Conservation (phyloP, 805 yeast species). For the Pichia pseudocactophila region DNA sequence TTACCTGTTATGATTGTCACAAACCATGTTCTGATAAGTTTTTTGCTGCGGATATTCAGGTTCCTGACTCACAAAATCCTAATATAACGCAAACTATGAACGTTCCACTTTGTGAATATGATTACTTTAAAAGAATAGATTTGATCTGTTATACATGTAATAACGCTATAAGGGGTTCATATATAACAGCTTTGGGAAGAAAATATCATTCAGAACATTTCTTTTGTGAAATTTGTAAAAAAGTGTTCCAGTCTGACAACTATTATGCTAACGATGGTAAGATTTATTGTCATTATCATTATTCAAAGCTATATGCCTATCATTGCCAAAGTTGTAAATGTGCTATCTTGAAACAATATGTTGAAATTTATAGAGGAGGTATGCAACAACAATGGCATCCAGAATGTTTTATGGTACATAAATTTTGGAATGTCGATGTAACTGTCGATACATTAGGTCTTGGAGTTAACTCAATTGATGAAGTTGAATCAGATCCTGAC, state of each 20-base stretch:
- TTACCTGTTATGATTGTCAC: slow-evolving; percentile 79
- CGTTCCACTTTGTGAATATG: slow-evolving; percentile 79
- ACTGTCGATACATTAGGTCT: slow-evolving; percentile 50
- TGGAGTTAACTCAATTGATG: slow-evolving; percentile 18
- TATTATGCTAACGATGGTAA: slow-evolving; percentile 80
- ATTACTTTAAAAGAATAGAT: slow-evolving; percentile 78
- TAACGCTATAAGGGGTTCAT: slow-evolving; percentile 80
- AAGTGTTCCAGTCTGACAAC: slow-evolving; percentile 85
- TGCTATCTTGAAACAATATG: slow-evolving; percentile 89
- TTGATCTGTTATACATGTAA: slow-evolving; percentile 83
- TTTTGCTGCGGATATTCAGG: slow-evolving; percentile 60
- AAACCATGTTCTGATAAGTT: slow-evolving; percentile 76
- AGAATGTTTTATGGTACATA: slow-evolving; percentile 95
- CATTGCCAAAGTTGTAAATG: slow-evolving; percentile 90
- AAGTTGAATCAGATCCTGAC: slow-evolving; percentile 34
- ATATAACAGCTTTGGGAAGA: slow-evolving; percentile 85
- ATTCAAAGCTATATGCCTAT: slow-evolving; percentile 75
- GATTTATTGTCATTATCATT: slow-evolving; percentile 88
- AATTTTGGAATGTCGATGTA: slow-evolving; percentile 88
- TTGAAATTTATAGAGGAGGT: slow-evolving; percentile 86
- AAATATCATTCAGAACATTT: slow-evolving; percentile 94
- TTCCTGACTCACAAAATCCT: slow-evolving; percentile 3
- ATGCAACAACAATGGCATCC: slow-evolving; percentile 97
- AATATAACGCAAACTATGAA: slow-evolving; percentile 23
- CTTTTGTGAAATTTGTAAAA: slow-evolving; percentile 78